phyloP scores from a whole-genome alignment of 495 filamentous ascomycete genomes.

The Penicillium roqueforti region DNA sequence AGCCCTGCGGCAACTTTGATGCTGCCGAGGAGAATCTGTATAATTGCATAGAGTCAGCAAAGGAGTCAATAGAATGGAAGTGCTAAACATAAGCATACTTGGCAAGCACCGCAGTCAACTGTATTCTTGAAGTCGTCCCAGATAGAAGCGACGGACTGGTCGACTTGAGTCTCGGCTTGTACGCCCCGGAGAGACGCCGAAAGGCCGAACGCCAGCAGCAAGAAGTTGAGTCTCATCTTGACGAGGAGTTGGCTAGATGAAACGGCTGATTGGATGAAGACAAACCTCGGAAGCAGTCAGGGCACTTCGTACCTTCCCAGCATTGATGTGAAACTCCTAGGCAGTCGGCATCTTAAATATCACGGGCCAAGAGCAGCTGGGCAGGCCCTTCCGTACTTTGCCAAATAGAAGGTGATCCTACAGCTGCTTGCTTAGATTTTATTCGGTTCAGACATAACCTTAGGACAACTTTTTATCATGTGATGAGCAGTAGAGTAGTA shows the following conservation, averaged over 20 bases:
- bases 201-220: slow-evolving; percentile 6
- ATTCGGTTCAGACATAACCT: not conserved
- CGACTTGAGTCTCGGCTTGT: slow-evolving; percentile 4
- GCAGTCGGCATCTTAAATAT: slow-evolving; percentile 5
- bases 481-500: not conserved
- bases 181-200: not conserved
- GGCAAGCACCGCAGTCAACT: slow-evolving; percentile 20
- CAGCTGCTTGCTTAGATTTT: slow-evolving; percentile 8
- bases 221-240: slow-evolving; percentile 9
- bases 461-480: not conserved
- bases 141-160: slow-evolving; percentile 13
- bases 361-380: not conserved
- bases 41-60: not conserved
- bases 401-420: slow-evolving; percentile 2
- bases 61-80: too few relatives aligned
- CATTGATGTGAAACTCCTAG: not conserved
- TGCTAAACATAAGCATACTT: slow-evolving; percentile 8
- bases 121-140: slow-evolving; percentile 25
- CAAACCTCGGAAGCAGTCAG: not conserved
- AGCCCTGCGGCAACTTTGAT: slow-evolving; percentile 43
- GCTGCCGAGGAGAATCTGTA: slow-evolving; percentile 39
- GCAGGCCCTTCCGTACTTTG: not conserved
- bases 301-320: not conserved
- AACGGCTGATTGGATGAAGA: not conserved
- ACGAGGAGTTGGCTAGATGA: not conserved